Percentiles rank a stretch among this genome's conserved stretches.
Evolutionary conservation across 768 basidiomycete species (phyloP).

Genomic region (Pulveroboletus frians): DNA sequence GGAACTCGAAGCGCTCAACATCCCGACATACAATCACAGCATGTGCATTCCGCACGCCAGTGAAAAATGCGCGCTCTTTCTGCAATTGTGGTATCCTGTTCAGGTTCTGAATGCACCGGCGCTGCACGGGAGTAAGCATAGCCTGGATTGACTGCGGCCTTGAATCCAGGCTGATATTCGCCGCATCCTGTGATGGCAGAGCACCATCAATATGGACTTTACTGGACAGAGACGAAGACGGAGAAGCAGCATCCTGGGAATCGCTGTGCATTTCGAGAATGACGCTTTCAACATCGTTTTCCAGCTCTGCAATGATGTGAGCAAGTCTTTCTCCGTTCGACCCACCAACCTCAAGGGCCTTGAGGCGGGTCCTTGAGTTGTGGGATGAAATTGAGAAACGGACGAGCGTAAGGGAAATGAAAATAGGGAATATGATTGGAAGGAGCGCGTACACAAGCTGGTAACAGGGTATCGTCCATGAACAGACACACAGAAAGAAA

Average conservation of each 20-base stretch:
- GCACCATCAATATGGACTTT: neutral
- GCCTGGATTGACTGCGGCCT: constrained; percentile 32
- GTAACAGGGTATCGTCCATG: neutral
- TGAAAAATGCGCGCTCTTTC: constrained; percentile 68
- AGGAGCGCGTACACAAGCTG: constrained; percentile 52
- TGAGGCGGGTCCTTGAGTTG: constrained; percentile 61
- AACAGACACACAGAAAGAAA: neutral
- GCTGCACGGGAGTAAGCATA: constrained; percentile 53
- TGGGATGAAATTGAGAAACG: constrained; percentile 55
- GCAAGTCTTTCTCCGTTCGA: constrained; percentile 47
- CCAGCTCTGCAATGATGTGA: constrained; percentile 52
- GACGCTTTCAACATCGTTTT: constrained; percentile 54
- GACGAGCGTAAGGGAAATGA: constrained; percentile 49
- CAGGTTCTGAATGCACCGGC: constrained; percentile 49
- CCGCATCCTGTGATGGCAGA: neutral
- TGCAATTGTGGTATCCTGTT: constrained; percentile 63
- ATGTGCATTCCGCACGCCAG: constrained; percentile 58
- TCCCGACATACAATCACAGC: constrained; percentile 69
- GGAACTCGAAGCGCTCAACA: constrained; percentile 50
- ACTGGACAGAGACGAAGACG: constrained; percentile 5
- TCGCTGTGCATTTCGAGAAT: constrained; percentile 58
- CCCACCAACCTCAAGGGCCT: constrained; percentile 53
- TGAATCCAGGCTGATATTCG: neutral
- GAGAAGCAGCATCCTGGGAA: constrained; percentile 25
- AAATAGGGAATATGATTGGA: constrained; percentile 60